Conservation (phyloP, 2,329 filamentous ascomycete genomes). For the Exophiala viscosa region DNA sequence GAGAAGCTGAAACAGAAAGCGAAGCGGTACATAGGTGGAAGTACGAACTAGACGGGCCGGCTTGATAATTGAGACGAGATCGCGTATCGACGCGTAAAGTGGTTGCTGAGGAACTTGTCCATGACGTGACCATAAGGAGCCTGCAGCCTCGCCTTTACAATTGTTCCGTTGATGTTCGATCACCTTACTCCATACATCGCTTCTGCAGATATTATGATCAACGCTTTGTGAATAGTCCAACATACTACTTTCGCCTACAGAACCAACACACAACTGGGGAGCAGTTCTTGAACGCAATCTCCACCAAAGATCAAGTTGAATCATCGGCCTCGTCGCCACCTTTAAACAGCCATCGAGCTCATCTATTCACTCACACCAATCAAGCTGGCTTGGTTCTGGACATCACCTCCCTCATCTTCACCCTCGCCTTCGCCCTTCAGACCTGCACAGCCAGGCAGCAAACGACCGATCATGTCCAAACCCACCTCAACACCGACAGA, state of each 20-base stretch:
- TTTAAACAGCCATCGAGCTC: not conserved
- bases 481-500: slow-evolving; percentile 27
- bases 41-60: no score
- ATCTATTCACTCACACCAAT: slow-evolving; percentile 1
- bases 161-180: no score
- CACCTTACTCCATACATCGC: no score
- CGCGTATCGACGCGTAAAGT: slow-evolving; percentile 24
- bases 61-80: not conserved
- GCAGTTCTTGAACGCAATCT: no score
- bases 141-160: not conserved
- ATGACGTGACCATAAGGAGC: slow-evolving; percentile 1
- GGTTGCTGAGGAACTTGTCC: not conserved
- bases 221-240: no score
- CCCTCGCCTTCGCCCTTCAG: slow-evolving; percentile 9
- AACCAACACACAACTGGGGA: no score
- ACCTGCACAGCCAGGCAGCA: not conserved
- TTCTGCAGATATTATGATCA: no score
- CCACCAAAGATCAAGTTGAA: no score
- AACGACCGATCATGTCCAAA: slow-evolving; percentile 35
- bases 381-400: slow-evolving; percentile 31
- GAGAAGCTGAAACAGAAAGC: no score
- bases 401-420: slow-evolving; percentile 11
- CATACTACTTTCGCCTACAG: no score
- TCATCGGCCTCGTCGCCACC: not conserved
- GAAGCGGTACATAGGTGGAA: no score